Conservation (phyloP, 225 moss, liverwort and hornwort genomes). For the Climacium dendroides region DNA sequence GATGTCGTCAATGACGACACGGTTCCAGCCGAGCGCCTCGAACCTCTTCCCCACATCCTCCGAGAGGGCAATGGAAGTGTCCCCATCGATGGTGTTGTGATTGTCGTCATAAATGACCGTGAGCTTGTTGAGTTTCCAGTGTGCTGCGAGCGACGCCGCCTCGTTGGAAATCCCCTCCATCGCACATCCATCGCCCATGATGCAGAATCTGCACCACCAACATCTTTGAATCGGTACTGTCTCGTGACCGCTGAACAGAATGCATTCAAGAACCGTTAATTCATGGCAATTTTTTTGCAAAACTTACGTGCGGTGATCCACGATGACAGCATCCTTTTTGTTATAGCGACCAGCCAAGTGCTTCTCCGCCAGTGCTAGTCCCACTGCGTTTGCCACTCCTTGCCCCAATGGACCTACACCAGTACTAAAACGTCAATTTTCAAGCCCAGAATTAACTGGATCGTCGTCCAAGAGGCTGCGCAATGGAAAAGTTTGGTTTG, state of each 20-base stretch:
- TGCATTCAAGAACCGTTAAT: not conserved
- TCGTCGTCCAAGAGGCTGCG: not conserved
- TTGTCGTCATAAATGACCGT: conserved; percentile 77
- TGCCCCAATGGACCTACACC: conserved; percentile 66
- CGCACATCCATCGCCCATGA: conserved; percentile 82
- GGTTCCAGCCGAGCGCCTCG: conserved; percentile 60
- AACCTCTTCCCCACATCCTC: conserved; percentile 61
- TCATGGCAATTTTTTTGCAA: not conserved
- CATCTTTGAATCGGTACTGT: not conserved
- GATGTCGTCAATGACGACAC: conserved; percentile 37
- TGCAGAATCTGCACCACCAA: conserved; percentile 43
- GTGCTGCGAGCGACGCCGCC: conserved; percentile 62
- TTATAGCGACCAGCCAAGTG: conserved; percentile 65
- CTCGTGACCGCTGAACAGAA: not conserved
- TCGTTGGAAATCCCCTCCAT: conserved; percentile 81
- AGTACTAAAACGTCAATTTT: not conserved
- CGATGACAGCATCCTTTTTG: conserved; percentile 45
- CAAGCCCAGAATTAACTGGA: not conserved
- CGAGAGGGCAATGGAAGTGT: conserved; percentile 29
- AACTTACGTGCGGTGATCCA: conserved; percentile 64
- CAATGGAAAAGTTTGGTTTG: not conserved
- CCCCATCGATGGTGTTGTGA: conserved; percentile 63
- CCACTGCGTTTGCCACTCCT: conserved; percentile 81
- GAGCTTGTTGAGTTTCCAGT: conserved; percentile 65
- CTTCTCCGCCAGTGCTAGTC: conserved; percentile 65